A percentile compares a stretch with the other conserved stretches of the same genome.
These are phyloP conservation scores for Linum tenue DNA, from an alignment of 345 rosid genomes.

Conservation along the genomic window DNA sequence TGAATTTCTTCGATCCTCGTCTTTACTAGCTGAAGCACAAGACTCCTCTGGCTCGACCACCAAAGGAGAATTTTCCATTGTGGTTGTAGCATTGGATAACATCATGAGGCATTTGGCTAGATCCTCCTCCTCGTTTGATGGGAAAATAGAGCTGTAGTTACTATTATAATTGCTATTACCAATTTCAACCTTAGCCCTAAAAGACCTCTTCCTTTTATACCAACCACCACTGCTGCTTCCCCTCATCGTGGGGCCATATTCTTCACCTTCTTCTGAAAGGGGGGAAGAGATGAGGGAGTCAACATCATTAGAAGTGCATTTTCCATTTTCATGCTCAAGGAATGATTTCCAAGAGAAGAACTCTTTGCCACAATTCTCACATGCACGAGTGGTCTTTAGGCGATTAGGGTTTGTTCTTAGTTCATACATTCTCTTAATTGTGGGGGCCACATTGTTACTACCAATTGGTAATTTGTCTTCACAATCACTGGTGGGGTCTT, in stretches of 20 bases:
- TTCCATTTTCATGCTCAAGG: constrained; percentile 52
- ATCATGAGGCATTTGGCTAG: constrained; percentile 86
- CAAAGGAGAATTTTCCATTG: constrained; percentile 42
- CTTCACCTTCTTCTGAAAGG: constrained; percentile 35
- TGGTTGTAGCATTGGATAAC: constrained; percentile 68
- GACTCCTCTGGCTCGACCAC: constrained; percentile 55
- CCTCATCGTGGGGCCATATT: constrained; percentile 9
- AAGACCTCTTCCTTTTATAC: constrained; percentile 62
- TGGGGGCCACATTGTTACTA: constrained; percentile 26
- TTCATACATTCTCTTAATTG: constrained; percentile 53
- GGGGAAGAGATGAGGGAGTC: constrained; percentile 43
- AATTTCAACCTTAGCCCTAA: constrained; percentile 35
- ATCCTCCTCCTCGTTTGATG: constrained; percentile 83
- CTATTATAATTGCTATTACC: not conserved
- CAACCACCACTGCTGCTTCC: constrained; percentile 25
- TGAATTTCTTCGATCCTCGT: constrained; percentile 38
- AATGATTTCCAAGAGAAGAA: constrained; percentile 76
- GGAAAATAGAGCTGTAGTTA: constrained; percentile 25
- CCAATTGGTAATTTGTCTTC: constrained; percentile 30
- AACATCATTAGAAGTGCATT: constrained; percentile 42
- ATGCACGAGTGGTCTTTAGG: constrained; percentile 47
- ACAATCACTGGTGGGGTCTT: constrained; percentile 53
- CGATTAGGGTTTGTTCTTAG: constrained; percentile 59
- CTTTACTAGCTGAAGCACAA: constrained; percentile 58
- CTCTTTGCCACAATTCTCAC: constrained; percentile 73